These are phyloP conservation scores for Pittosporum tobira DNA, from an alignment of 129 eudicot species.

Conservation along the genomic window DNA sequence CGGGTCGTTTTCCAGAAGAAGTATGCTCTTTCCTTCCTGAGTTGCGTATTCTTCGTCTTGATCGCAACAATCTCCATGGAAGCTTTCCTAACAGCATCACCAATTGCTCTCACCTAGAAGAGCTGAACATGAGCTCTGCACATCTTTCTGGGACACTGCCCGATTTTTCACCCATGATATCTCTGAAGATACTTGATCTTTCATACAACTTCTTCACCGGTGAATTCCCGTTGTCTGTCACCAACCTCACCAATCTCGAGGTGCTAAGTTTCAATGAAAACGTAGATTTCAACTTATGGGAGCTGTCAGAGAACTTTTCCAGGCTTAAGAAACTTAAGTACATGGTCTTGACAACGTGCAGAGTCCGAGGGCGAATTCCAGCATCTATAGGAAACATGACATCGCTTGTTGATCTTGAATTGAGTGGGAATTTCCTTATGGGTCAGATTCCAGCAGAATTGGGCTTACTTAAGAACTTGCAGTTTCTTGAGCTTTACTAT, in stretches of 20 bases:
- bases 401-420: conserved; percentile 70
- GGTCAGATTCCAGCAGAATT: conserved; percentile 60
- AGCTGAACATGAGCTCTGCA: conserved; percentile 25
- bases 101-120: conserved; percentile 48
- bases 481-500: conserved; percentile 65
- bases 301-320: conserved; percentile 44
- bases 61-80: conserved; percentile 45
- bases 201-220: conserved; percentile 39
- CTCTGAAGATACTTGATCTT: conserved; percentile 52
- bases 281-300: conserved; percentile 36
- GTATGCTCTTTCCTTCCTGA: conserved; percentile 61
- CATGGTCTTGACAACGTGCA: conserved; percentile 52
- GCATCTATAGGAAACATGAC: conserved; percentile 67
- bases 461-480: conserved; percentile 47
- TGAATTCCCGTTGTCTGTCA: conserved; percentile 39
- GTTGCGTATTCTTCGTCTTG: conserved; percentile 36
- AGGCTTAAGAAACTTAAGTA: conserved; percentile 43
- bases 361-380: conserved; percentile 47
- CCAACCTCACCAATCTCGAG: conserved; percentile 45
- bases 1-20: conserved; percentile 57
- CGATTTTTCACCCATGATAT: conserved; percentile 44
- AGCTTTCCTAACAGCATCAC: conserved; percentile 45
- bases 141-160: conserved; percentile 33
- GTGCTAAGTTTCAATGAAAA: conserved; percentile 62
- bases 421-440: conserved; percentile 47